A percentile compares a stretch with the other conserved stretches of the same genome.
These are phyloP conservation scores for Salix brachista DNA, from an alignment of 345 rosid species.

Conservation along the genomic window DNA sequence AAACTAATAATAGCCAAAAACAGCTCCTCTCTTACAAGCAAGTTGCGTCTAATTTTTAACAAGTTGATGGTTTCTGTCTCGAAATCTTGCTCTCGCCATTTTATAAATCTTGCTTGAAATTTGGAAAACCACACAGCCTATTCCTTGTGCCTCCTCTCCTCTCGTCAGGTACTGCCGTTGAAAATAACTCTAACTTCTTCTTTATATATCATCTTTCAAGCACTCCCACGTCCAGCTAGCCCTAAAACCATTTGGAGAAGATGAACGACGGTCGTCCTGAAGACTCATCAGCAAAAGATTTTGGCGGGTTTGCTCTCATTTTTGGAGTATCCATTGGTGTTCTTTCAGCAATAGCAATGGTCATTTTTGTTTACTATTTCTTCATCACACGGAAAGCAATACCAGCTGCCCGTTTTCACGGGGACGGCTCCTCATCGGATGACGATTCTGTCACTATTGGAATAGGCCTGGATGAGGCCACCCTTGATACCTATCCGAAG, in stretches of 20 bases:
- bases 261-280: background rate
- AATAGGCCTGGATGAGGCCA: conserved; percentile 29
- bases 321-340: background rate
- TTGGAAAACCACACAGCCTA: background rate
- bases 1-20: no score
- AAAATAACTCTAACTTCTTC: no score
- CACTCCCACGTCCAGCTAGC: background rate
- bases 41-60: background rate
- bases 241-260: background rate
- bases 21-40: background rate
- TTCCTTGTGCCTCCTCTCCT: background rate
- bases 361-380: background rate
- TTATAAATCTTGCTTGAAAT: background rate
- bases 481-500: conserved; percentile 32
- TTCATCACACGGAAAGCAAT: background rate
- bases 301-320: background rate
- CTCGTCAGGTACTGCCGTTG: no score
- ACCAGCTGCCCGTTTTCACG: background rate
- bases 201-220: no score
- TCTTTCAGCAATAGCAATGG: background rate
- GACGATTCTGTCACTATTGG: conserved; percentile 4
- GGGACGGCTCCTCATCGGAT: background rate
- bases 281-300: background rate
- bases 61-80: background rate
- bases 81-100: background rate